These are phyloP conservation scores for Scutellospora calospora DNA, from an alignment of 371 early-diverging fungal genomes.

Conservation along the genomic window DNA sequence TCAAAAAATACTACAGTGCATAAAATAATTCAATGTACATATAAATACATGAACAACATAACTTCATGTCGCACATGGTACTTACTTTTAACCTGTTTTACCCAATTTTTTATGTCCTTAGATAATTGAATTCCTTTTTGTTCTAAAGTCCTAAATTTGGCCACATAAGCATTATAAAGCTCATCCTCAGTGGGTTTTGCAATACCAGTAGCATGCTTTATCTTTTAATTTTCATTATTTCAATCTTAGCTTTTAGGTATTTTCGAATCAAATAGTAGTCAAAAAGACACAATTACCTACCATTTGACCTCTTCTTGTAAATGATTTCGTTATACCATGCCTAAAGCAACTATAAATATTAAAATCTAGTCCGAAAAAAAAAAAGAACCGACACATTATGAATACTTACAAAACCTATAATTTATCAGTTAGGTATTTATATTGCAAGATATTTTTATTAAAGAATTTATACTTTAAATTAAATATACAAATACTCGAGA, in stretches of 20 bases:
- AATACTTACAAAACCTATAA: slow-evolving; percentile 46
- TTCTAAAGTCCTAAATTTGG: slow-evolving; percentile 69
- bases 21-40: no score
- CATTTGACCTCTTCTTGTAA: slow-evolving; percentile 37
- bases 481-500: not conserved
- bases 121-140: slow-evolving; percentile 60
- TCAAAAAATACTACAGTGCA: slow-evolving; percentile 60
- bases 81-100: slow-evolving; percentile 56
- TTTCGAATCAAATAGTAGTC: not conserved
- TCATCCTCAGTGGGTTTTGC: slow-evolving; percentile 67
- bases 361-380: not conserved
- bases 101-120: slow-evolving; percentile 65
- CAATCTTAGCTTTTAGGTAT: no score
- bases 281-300: not conserved
- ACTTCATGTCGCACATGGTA: not conserved
- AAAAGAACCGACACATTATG: not conserved
- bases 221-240: slow-evolving; percentile 47
- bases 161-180: slow-evolving; percentile 64
- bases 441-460: not conserved
- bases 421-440: no score
- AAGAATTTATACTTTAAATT: not conserved
- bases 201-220: slow-evolving; percentile 66
- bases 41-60: not conserved
- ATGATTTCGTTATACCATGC: slow-evolving; percentile 41
- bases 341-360: slow-evolving; percentile 18